Evolutionary conservation across 495 filamentous ascomycete species (phyloP), one percentile per base, ranked within the genome.

Genomic region (Neurospora discreta): DNA sequence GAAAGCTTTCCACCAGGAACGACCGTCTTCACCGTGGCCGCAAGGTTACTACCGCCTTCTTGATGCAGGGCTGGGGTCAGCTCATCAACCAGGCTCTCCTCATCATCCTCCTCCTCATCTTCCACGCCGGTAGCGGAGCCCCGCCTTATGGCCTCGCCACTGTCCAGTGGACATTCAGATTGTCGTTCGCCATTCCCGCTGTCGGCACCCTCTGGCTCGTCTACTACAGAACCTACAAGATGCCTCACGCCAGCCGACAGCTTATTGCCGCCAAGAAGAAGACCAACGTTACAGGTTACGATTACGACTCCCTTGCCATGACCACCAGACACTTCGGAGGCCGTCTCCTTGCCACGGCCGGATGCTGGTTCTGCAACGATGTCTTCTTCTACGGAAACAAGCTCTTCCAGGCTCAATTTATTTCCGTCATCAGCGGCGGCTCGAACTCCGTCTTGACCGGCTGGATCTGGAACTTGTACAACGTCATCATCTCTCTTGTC

Each of bases 361-460:
- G 90, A 68, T 87, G 87, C 18, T 97, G 94, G 93, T 97, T 91
- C 79, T 89, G 88, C 83, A 97, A 97, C 79, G 94, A 97, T 80
- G 88, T 97, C 23, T 97, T 97, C 87, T 97, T 97, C 84, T 97
- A 97, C 81, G 94, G 93, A 74, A 97, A 97, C 90, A 97, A 97
- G 87, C 90, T 97, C 43, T 97, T 97, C 86, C 93, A 96, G 82
- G 78, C 80, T 74, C 87, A 94, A 78, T 97, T 97, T 81, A 96
- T 97, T 78, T 81, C 75, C 1, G 90, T 92, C 76, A 88, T 97
- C 71, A 89, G 89, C 70, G 75, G 81, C 40, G 83, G 85, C 72
- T 78, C 81, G 1, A 70, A 72, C 16, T 91, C 90, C 0, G 86
- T 97, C 74, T 91, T 96, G 89, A 88, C 88, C 5, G 88, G 84